Evolutionary conservation across 2,329 filamentous ascomycete species (phyloP), one percentile per base, ranked within the genome.

Genomic region (Sporothrix pallida): DNA sequence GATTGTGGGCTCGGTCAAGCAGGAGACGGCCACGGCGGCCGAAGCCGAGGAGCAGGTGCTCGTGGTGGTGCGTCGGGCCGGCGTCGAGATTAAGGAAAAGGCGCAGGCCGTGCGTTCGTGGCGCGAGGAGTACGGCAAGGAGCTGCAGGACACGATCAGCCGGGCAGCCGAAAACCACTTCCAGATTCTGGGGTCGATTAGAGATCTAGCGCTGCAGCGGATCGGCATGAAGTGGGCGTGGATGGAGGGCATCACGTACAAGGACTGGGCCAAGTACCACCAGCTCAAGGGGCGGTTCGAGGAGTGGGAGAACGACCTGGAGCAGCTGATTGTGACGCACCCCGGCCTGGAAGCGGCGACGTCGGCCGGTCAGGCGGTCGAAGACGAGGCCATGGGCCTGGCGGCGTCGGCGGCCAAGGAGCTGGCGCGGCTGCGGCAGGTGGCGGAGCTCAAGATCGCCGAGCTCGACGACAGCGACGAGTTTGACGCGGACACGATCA

Each of bases 211-310:
- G 6, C 87, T 98, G 48, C 93, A 97, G 80, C 93, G 97, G 81
- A 94, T 98, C 72, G 95, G 95, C 73, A 95, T 97, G 90, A 89
- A 89, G 79, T 99, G 96, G 95, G 94, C 95, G 13, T 97, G 93
- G 91, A 96, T 94, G 84, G 94, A 98, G 74, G 94, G 94, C 46
- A 89, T 99, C 75, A 97, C 95, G 1, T 98, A 99, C 86, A 95
- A 97, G 81, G 94, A 99, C 81, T 99, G 96, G 96, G 90, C 92
- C 74, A 96, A 95, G 81, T 99, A 97, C 80, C 94, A 98, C 81
- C 90, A 93, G 74, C 86, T 99, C 74, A 97, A 93, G 84, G 89
- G 88, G 72, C 91, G 92, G 13, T 93, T 98, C 71, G 91, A 92
- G 67, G 90, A 93, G 78, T 98, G 95, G 94, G 92, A 93, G 72